These are phyloP conservation scores for Pyricularia sp. DNA, from an alignment of 2,329 filamentous ascomycete genomes.

Conservation along the genomic window DNA sequence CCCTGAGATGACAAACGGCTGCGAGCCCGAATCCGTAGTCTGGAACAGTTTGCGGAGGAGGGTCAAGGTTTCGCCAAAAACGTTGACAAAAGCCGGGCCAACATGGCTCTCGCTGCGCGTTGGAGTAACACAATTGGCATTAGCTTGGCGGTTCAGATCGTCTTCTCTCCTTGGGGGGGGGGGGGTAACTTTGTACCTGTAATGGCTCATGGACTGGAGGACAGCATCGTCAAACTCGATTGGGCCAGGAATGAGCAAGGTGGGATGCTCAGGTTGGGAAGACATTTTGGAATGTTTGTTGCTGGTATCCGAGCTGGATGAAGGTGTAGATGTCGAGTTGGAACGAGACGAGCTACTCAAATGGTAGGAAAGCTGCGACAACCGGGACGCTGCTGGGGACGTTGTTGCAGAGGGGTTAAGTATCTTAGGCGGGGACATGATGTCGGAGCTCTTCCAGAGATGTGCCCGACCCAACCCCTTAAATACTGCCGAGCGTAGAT, in stretches of 20 bases:
- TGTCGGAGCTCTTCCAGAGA: slow-evolving; percentile 1
- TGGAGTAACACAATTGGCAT: not conserved
- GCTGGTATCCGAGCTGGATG: slow-evolving; percentile 7
- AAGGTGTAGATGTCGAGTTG: slow-evolving; percentile 18
- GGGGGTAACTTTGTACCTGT: slow-evolving; percentile 47
- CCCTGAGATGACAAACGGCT: slow-evolving; percentile 89
- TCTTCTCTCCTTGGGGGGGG: too few relatives aligned
- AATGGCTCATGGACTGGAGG: slow-evolving; percentile 89
- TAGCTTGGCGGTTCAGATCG: not conserved
- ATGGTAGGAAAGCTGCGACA: slow-evolving; percentile 19
- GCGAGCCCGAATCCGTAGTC: slow-evolving; percentile 68
- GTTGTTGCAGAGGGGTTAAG: slow-evolving; percentile 4
- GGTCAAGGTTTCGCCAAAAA: slow-evolving; percentile 81
- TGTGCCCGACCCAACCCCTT: slow-evolving; percentile 3
- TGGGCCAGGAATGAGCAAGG: slow-evolving; percentile 90
- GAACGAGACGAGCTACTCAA: slow-evolving; percentile 17
- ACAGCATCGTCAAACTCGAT: slow-evolving; percentile 99
- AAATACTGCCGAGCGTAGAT: slow-evolving; percentile 3
- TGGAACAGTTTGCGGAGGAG: slow-evolving; percentile 93
- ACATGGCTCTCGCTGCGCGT: slow-evolving; percentile 79
- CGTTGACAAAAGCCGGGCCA: slow-evolving; percentile 76
- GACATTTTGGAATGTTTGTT: slow-evolving; percentile 40
- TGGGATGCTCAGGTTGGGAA: slow-evolving; percentile 51
- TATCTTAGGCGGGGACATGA: slow-evolving; percentile 5
- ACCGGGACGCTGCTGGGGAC: slow-evolving; percentile 9